Evolutionary conservation across 306 rosid species (phyloP), one percentile per base, ranked within the genome.

Genomic region (Cucumis hystrix): DNA sequence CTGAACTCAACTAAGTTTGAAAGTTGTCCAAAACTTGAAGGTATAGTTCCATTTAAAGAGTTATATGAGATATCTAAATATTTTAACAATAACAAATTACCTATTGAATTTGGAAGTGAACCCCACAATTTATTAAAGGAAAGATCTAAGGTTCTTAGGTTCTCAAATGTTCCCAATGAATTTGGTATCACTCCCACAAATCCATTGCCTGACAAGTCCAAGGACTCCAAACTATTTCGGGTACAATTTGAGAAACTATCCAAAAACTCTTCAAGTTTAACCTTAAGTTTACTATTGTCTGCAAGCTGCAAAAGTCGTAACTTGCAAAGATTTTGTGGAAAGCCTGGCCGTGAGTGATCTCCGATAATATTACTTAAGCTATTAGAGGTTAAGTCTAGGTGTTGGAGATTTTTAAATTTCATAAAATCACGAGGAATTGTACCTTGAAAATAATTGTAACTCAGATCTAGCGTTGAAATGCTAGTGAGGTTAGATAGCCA

Each of bases 281-380:
- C 33, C 23, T 9, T 0, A 58, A 21, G 9, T n/a, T n/a, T n/a
- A 20, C 5, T 2, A 10, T 58, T 58, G 25, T 0, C 0, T 2
- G 0, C 0, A 58, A 58, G 63, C 5, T 20, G 0, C 25, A 57
- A 20, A 57, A n/a, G 2, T 57, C 13, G 25, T 20, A 57, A 57
- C 30, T 20, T n/a, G 30, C 63, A 58, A 21, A 21, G 15, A 58
- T 58, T 21, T 58, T 7, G 14, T 3, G 4, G 21, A 20, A 57
- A 57, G 5, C 28, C 20, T 57, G 62, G 62, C 30, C 30, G 30
- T 57, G 10, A 1, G 62, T 20, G 62, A 56, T 56, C 61, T n/a
- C 10, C 61, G n/a, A 28, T 14, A 51, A 7, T 7, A 18, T 20
- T 51, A 14, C 7, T 14, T 4, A 51, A 51, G 5, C 55, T 51